phyloP scores from a whole-genome alignment of 2,329 filamentous ascomycete species.

The Verticillium klebahnii region DNA sequence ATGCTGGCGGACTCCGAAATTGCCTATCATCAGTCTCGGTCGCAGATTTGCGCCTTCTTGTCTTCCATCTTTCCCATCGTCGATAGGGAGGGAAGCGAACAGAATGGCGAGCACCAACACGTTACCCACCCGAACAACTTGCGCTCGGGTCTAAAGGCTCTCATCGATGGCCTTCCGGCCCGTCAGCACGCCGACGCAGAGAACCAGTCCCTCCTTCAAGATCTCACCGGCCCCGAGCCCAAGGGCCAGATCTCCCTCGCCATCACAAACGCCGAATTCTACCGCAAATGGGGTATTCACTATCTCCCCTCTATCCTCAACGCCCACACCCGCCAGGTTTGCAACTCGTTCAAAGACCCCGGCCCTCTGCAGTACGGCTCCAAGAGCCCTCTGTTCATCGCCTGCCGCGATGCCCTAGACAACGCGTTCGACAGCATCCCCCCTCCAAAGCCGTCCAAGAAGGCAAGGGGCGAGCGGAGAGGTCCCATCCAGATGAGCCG shows the following conservation, averaged over 20 bases:
- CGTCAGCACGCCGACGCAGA: slow-evolving; percentile 26
- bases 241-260: slow-evolving; percentile 48
- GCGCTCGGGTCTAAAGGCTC: slow-evolving; percentile 18
- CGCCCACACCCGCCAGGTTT: slow-evolving; percentile 52
- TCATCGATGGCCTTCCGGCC: slow-evolving; percentile 31
- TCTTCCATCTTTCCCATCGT: slow-evolving; percentile 36
- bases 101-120: background rate
- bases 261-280: slow-evolving; percentile 31
- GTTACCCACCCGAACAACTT: background rate
- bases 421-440: slow-evolving; percentile 42
- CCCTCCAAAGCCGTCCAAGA: slow-evolving; percentile 33
- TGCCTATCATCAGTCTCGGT: slow-evolving; percentile 49
- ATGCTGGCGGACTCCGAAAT: slow-evolving; percentile 20
- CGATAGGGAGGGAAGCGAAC: slow-evolving; percentile 30
- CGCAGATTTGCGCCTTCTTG: slow-evolving; percentile 45
- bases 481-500: slow-evolving; percentile 30
- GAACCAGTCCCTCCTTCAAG: slow-evolving; percentile 43
- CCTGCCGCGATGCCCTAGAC: slow-evolving; percentile 45
- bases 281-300: slow-evolving; percentile 49
- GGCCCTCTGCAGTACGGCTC: slow-evolving; percentile 51
- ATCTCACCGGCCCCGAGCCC: slow-evolving; percentile 38
- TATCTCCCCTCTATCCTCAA: slow-evolving; percentile 53
- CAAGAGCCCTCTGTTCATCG: slow-evolving; percentile 45
- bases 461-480: background rate
- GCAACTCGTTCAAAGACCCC: slow-evolving; percentile 59